Base-by-base conservation (phyloP, 345 rosid species). In the Sisymbrium irio region DNA sequence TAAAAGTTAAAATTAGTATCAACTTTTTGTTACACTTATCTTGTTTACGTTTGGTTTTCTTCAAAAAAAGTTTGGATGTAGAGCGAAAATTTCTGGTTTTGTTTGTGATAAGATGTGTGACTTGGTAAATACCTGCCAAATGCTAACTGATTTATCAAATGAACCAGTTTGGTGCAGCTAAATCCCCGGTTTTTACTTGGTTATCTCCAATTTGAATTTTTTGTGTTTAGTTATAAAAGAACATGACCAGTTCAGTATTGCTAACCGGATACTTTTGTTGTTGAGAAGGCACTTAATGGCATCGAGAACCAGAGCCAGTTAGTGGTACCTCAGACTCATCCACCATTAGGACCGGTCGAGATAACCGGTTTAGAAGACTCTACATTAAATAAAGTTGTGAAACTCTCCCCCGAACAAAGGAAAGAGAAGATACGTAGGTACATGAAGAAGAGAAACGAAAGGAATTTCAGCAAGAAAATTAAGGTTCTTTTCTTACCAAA, bases 381-480 rank as follows among this genome's bases (percentile, higher is more conserved):
- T 60, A 69, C 84, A 35, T 82, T 84, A 55, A 85, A 75, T 72
- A 89, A 83, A 76, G 93, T 86, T 9, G 94, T 88, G 7, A 95
- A 90, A 72, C 85, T 95, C 46, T 86, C 99, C 3, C 82, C 81
- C 4, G 97, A 95, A 67, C 94, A 95, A 73, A 87, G 96, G 74
- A 92, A 86, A 80, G 98, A 95, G 86, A 95, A 87, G 83, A 92
- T 95, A 44, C 89, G 85, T 66, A 87, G 94, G 81, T 95, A 92
- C 77, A 77, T 92, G 93, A 95, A 90, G 91, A 95, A 95, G 75
- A 87, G 96, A 57, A 92, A 89, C 63, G 90, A 95, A 72, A 90
- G 99, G 49, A 95, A 95, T 63, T 95, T 95, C 88, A 82, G 87
- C 94, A 95, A 89, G 84, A 95, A 95, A 88, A 95, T 95, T 54